Evolutionary conservation across 2,329 filamentous ascomycete species (phyloP).

Genomic region (Colletotrichum simmondsii): DNA sequence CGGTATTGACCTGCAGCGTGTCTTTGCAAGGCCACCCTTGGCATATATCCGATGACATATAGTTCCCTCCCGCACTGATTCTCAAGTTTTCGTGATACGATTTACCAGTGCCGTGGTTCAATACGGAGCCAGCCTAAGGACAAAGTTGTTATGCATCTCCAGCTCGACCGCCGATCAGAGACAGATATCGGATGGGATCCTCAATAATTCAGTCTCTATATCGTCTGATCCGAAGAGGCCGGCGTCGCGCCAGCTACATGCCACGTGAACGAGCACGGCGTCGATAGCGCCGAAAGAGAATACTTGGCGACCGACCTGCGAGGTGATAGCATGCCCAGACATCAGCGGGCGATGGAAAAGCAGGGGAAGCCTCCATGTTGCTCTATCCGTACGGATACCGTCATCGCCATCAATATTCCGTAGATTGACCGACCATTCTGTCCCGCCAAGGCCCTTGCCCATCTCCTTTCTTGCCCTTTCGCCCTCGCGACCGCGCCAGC

Average conservation of each 20-base stretch:
- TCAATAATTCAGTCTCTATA: not conserved
- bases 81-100: conserved; percentile 5
- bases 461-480: not conserved
- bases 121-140: not conserved
- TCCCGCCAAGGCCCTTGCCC: conserved; percentile 12
- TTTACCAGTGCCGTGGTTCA: conserved; percentile 6
- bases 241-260: not conserved
- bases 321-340: not conserved
- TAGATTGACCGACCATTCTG: not conserved
- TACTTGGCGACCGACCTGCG: not conserved
- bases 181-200: not conserved
- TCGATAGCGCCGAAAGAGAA: not conserved
- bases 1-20: conserved; percentile 8
- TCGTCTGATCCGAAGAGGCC: not conserved
- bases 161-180: not conserved
- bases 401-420: not conserved
- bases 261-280: not conserved
- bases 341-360: not conserved
- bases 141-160: not conserved
- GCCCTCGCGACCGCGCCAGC: not conserved
- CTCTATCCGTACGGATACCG: not conserved
- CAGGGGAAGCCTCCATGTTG: not conserved
- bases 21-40: conserved; percentile 7
- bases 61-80: conserved; percentile 18
- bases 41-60: conserved; percentile 16